Percentiles rank a stretch among this genome's conserved stretches.
Conservation (phyloP, 371 early-diverging fungal genomes). For the Massospora cicadina region DNA sequence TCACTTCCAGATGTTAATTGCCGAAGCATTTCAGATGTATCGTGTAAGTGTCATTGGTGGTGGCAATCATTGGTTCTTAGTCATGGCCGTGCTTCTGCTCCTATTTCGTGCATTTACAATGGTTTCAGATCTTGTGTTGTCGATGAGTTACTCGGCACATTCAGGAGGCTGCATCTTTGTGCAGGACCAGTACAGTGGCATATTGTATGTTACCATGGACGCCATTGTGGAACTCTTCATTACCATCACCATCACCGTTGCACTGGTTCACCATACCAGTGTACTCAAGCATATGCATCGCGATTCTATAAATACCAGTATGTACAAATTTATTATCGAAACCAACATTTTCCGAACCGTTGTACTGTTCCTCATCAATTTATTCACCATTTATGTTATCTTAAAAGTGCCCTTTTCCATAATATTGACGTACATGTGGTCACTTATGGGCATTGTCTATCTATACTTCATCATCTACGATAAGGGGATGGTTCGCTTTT, state of each 20-base stretch:
- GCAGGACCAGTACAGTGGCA: conserved; percentile 3
- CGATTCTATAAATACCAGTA: background rate
- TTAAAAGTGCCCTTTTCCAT: conserved; percentile 1
- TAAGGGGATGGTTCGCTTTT: conserved; percentile 9
- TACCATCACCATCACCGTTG: conserved; percentile 7
- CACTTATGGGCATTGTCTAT: conserved; percentile 7
- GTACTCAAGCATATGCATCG: background rate
- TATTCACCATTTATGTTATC: background rate
- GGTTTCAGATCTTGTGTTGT: conserved; percentile 4
- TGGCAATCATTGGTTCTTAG: background rate
- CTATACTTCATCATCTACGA: conserved; percentile 11
- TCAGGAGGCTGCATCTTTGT: background rate
- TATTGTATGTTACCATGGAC: conserved; percentile 8
- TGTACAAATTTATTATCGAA: conserved; percentile 9
- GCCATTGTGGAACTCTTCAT: conserved; percentile 11
- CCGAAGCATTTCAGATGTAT: conserved; percentile 10
- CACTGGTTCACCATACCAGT: conserved; percentile 3
- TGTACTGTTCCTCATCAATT: conserved; percentile 4
- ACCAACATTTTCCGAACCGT: conserved; percentile 9
- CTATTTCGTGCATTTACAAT: background rate
- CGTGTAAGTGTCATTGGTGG: conserved; percentile 2
- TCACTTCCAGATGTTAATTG: conserved; percentile 6
- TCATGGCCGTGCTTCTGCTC: background rate
- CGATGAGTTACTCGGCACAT: background rate
- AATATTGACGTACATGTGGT: conserved; percentile 6